Evolutionary conservation across 495 filamentous ascomycete species (phyloP), one percentile per base, ranked within the genome.

Genomic region (Aspergillus avenaceus): DNA sequence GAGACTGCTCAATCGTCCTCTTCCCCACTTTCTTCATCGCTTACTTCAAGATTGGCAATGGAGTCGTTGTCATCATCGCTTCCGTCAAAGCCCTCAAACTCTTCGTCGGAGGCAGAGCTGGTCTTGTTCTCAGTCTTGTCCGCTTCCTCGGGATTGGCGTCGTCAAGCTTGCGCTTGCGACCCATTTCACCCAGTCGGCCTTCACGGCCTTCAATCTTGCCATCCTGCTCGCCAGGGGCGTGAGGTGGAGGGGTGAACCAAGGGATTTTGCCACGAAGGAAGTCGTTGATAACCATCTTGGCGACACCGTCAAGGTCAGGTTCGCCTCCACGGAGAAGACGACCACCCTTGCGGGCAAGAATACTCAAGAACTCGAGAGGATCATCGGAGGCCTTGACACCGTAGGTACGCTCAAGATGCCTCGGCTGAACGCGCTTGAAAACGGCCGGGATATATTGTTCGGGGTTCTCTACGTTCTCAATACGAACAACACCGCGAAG

Each of bases 211-310:
- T 78, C 84, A 19, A 86, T 73, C 48, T 74, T 73, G 50, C 70
- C 78, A 21, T 78, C 74, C 12, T 72, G 75, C 8, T 69, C 66
- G 40, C 61, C 83, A 55, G 81, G 79, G 23, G 68, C 62, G 7
- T 79, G 63, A 13, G 93, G 93, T 7, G 90, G 84, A 13, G 87
- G 83, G 4, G 88, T 92, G 62, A 88, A 98, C 93, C 93, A 98
- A 6, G 93, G 93, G 16, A 96, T 83, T 67, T 96, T 97, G 26
- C 93, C 93, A 42, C 93, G 71, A 52, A 97, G 80, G 58, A 97
- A 97, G 57, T 98, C 93, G 62, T 96, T 95, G 58, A 96, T 72
- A 0, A 96, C 88, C 82, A 93, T 95, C 69, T 96, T 96, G 13
- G 91, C 91, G 32, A 95, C 90, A 55, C 89, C 90, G 61, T 96